Evolutionary conservation across 305 asterid species (phyloP), one percentile per base, ranked within the genome.

Genomic region (Fraxinus greggii): DNA sequence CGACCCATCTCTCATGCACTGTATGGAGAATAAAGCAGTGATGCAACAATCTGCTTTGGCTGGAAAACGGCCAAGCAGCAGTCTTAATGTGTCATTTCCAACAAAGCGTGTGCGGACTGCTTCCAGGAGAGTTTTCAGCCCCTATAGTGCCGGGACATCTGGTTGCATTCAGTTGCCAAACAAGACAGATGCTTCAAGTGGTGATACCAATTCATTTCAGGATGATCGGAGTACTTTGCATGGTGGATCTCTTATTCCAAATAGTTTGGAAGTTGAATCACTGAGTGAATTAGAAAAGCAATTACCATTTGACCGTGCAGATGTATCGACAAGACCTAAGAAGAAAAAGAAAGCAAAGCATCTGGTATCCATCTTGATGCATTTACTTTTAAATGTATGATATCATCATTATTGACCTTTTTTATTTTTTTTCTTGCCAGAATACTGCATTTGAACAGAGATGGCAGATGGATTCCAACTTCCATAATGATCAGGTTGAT

Each of bases 121-220:
- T 83, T 88, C 91, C 69, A 89, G 98, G 81, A 87, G 90, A 83
- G 84, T 89, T 83, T 45, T 56, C 56, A 87, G 87, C 87, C 92
- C 92, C 65, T 94, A 87, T 79, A 88, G 84, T 83, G 91, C 91
- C 12, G 95, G 94, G 82, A 86, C 92, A 75, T 88, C 94, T 87
- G 95, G 91, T 56, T 87, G 85, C 79, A 80, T 85, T 85, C 97
- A 85, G 87, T 72, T 87, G 80, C 94, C 94, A 80, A 84, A 82
- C 84, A 93, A 89, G 88, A 87, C 94, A 56, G 95, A 92, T 88
- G 94, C 94, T 87, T 93, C 98, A 83, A 93, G 97, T 81, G 94
- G 97, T 79, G 98, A 95, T 88, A 93, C 95, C 76, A 90, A 88
- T 88, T 93, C 98, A 63, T 92, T 90, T 85, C 98, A 91, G 89